Conservation (phyloP, 805 yeast species). For the Cyberlindnera samutprakarnensis region DNA sequence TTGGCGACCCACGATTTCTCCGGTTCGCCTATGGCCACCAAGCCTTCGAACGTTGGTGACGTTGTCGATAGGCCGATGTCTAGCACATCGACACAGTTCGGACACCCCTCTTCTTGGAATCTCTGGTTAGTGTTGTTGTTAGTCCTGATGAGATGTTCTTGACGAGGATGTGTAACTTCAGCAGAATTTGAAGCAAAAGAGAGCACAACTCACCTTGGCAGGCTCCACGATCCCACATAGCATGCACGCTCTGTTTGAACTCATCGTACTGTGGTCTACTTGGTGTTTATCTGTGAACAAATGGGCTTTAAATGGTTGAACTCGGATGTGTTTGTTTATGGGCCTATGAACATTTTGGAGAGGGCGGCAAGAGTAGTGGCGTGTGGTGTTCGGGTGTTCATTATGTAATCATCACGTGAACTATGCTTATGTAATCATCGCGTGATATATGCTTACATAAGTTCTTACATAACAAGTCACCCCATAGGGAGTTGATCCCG, state of each 20-base stretch:
- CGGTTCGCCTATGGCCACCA: constrained; percentile 84
- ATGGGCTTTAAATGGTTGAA: too few relatives aligned
- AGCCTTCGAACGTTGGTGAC: constrained; percentile 93
- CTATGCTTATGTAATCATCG: too few relatives aligned
- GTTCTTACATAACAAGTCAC: too few relatives aligned
- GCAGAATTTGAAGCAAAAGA: too few relatives aligned
- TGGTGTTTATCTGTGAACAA: too few relatives aligned
- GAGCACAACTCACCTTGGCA: constrained; percentile 39
- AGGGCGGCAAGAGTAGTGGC: too few relatives aligned
- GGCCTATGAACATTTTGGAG: not conserved
- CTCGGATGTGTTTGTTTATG: not conserved
- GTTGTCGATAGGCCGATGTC: constrained; percentile 85
- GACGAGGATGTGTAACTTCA: too few relatives aligned
- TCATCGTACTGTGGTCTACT: too few relatives aligned
- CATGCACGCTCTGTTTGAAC: constrained; percentile 77
- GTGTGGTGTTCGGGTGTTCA: too few relatives aligned
- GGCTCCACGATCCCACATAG: constrained; percentile 90
- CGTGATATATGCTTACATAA: too few relatives aligned
- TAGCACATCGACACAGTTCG: constrained; percentile 88
- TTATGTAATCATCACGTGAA: too few relatives aligned
- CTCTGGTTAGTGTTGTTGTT: constrained; percentile 21
- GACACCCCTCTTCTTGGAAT: constrained; percentile 85
- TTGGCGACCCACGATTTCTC: constrained; percentile 90
- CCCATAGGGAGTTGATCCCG: too few relatives aligned
- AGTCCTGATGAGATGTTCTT: not conserved